phyloP scores from a whole-genome alignment of 768 basidiomycete species.

The Hydnomerulius pinastri region DNA sequence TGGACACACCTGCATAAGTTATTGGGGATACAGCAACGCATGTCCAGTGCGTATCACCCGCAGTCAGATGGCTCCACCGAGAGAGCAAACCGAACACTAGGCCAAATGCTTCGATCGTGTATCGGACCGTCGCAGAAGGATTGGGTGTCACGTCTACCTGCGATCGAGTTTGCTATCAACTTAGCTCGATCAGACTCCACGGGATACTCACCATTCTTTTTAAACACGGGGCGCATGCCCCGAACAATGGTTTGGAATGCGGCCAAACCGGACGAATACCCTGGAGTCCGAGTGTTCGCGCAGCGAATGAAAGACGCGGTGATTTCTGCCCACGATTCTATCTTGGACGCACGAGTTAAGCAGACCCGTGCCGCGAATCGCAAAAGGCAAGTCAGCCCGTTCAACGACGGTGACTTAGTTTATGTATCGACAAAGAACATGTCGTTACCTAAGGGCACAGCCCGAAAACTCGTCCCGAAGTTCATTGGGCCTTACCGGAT shows the following conservation, averaged over 20 bases:
- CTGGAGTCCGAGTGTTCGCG: slow-evolving; percentile 31
- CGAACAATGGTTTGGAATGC: slow-evolving; percentile 21
- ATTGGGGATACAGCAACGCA: slow-evolving; percentile 14
- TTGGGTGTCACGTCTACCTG: slow-evolving; percentile 6
- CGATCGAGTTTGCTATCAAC: slow-evolving; percentile 28
- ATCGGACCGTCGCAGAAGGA: slow-evolving; percentile 9
- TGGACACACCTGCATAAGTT: slow-evolving; percentile 22
- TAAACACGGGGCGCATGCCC: slow-evolving; percentile 10
- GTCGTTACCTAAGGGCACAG: slow-evolving; percentile 26
- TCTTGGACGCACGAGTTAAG: slow-evolving; percentile 33
- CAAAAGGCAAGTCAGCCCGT: slow-evolving; percentile 11
- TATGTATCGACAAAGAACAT: slow-evolving; percentile 31
- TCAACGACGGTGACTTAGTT: slow-evolving; percentile 27
- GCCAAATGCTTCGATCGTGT: slow-evolving; percentile 8
- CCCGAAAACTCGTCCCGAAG: slow-evolving; percentile 36
- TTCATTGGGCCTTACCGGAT: slow-evolving; percentile 37
- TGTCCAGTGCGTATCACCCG: slow-evolving; percentile 33
- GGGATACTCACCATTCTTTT: slow-evolving; percentile 20
- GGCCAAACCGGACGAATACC: slow-evolving; percentile 6
- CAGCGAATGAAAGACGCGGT: slow-evolving; percentile 28
- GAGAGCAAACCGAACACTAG: slow-evolving; percentile 10
- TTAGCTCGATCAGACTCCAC: slow-evolving; percentile 13
- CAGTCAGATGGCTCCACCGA: slow-evolving; percentile 37
- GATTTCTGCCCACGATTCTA: slow-evolving; percentile 33
- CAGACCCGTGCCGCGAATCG: slow-evolving; percentile 34